Base-by-base conservation (phyloP, 2,329 filamentous ascomycete species). In the Curvularia sp. region DNA sequence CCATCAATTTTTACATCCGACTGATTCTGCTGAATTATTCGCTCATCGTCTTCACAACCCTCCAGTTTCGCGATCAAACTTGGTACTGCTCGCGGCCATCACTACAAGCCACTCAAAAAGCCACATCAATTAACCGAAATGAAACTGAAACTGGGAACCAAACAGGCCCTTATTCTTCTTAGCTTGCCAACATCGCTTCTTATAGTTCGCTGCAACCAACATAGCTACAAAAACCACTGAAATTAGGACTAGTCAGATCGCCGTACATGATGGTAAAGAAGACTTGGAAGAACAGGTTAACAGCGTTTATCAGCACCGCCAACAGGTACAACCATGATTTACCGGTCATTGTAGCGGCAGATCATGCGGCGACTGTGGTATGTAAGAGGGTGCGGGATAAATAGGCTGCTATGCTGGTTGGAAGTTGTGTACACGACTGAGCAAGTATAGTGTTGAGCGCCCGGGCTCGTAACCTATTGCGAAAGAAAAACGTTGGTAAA, bases 231-330 rank as follows among this genome's bases (percentile, higher is more conserved):
- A 34, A 4, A 13, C 32, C 5, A 18, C 34, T 27, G 25, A 27
- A 27, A 27, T n/a, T n/a, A n/a, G n/a, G n/a, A n/a, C n/a, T n/a
- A n/a, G n/a, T n/a, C 74, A 99, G 82, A 86, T 99, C 95, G 81
- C 92, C 97, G 83, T 98, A 99, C 96, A 99, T 99, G 78, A 99
- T 99, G 58, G 95, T 99, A 84, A 99, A 99, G 87, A 99, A 99
- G 73, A 99, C 95, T 84, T 99, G 96, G 57, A 99, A 86, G 82
- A 99, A 99, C 76, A 99, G 87, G 85, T 99, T 99, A 87, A 99
- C 93, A 83, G 95, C 95, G 84, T 99, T 99, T 85, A 99, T 96
- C 79, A 99, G 87, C 80, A 99, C 96, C 82, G 94, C 89, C 81
- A 99, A 86, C 74, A 99, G 89, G 84, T 96, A 99, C 79, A 99